Evolutionary conservation across 2,329 filamentous ascomycete species (phyloP).

Genomic region (Colletotrichum cuscutae): DNA sequence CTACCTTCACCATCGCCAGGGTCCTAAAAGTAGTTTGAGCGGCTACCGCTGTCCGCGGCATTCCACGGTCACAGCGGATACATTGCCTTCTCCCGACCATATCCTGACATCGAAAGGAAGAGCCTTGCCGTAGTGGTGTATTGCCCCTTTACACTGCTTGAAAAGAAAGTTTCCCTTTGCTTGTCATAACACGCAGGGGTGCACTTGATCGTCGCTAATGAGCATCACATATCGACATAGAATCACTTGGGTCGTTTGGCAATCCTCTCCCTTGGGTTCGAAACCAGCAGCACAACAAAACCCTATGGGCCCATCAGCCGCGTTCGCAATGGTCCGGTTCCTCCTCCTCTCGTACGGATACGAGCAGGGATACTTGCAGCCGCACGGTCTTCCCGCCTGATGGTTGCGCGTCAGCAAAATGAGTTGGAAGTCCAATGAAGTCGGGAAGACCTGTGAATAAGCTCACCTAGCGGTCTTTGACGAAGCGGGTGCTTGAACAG

Average conservation of each 20-base stretch:
- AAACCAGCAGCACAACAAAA: neutral
- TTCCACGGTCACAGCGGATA: neutral
- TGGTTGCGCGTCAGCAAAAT: slow-evolving; percentile 5
- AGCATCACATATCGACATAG: neutral
- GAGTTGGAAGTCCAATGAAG: neutral
- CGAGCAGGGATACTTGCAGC: slow-evolving; percentile 8
- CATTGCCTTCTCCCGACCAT: neutral
- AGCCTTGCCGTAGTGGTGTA: neutral
- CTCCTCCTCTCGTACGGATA: neutral
- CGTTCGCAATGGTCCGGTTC: neutral
- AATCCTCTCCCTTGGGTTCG: neutral
- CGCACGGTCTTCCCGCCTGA: slow-evolving; percentile 11
- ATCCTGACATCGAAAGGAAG: neutral
- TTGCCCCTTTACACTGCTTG: slow-evolving; percentile 19
- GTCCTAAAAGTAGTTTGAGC: neutral
- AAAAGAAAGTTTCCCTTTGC: neutral
- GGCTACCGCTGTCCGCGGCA: neutral
- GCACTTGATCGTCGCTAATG: neutral
- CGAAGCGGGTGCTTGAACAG: neutral
- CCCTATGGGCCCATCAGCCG: neutral
- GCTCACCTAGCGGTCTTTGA: neutral
- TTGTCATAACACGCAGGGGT: slow-evolving; percentile 16
- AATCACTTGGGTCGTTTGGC: neutral
- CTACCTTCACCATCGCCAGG: neutral
- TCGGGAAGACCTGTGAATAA: too few species aligned